A percentile compares a stretch with the other conserved stretches of the same genome.
Conservation (phyloP, 805 yeast genomes). For the Candida arabinofermentans region DNA sequence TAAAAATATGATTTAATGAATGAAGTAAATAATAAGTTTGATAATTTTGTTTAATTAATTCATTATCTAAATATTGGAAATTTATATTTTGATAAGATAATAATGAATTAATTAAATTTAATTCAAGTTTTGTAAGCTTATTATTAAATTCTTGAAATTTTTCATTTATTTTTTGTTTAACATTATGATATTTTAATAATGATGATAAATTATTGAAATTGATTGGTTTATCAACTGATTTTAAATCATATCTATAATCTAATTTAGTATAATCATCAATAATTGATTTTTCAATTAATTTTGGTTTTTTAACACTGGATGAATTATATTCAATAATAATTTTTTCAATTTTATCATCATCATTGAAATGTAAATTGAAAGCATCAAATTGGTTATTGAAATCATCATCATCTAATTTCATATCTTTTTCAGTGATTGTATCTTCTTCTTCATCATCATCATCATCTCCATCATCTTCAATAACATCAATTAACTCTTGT, state of each 20-base stretch:
- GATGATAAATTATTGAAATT: constrained; percentile 3
- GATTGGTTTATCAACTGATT: constrained; percentile 8
- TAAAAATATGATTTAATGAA: constrained; percentile 74
- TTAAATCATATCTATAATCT: constrained; percentile 26
- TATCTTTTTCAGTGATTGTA: constrained; percentile 34
- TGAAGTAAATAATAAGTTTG: constrained; percentile 67
- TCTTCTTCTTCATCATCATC: constrained; percentile 14
- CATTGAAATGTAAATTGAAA: constrained; percentile 71
- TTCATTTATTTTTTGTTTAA: constrained; percentile 46
- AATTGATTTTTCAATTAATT: constrained; percentile 18
- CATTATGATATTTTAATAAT: constrained; percentile 32
- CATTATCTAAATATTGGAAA: constrained; percentile 48
- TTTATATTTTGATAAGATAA: constrained; percentile 70
- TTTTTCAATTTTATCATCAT: constrained; percentile 36
- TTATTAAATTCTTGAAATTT: constrained; percentile 27
- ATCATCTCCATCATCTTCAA: constrained; percentile 16
- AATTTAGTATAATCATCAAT: constrained; percentile 29
- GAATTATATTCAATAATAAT: constrained; percentile 23
- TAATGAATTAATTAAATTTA: constrained; percentile 55
- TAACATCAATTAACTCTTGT: constrained; percentile 9
- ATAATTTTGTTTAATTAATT: constrained; percentile 35
- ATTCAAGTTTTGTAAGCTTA: constrained; percentile 43
- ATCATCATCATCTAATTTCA: constrained; percentile 34
- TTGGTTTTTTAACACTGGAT: constrained; percentile 10
- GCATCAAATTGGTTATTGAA: constrained; percentile 47